Evolutionary conservation across 2,329 filamentous ascomycete species (phyloP), one percentile per base, ranked within the genome.

Genomic region (Diaporthe helianthi): DNA sequence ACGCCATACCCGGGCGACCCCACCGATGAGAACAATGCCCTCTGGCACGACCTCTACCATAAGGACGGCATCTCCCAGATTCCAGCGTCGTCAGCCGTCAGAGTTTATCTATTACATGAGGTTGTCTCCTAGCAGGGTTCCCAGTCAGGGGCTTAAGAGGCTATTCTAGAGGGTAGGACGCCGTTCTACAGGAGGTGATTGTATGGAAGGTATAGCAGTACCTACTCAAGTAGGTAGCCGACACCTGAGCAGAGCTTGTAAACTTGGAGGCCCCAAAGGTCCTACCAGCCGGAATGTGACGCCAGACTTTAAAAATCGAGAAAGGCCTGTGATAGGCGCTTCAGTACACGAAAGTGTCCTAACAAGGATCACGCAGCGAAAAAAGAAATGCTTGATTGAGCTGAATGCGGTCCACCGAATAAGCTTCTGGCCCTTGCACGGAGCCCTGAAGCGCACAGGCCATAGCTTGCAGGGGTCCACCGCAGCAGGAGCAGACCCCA

Each of bases 391-490:
- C 13, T 52, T 41, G 15, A 38, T 52, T 41, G 15, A 38, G 10
- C n/a, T 22, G n/a, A 29, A 26, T 31, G 26, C 13, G 29, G 13
- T 24, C 69, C 69, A 65, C 58, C 52, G 52, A 71, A 71, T 36
- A 69, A 69, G 66, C 69, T 69, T 49, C 60, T 55, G 60, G 41
- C 41, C 65, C 52, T 31, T 58, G 65, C 38, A 46, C 49, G 29
- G 41, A 5, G 38, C 55, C 22, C 13, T 24, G 49, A 24, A 36
- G 51, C 22, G 44, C 60, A 51, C 46, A 49, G 38, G 52, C 58
- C 60, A 63, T 44, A 19, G 51, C 22, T n/a, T 49, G 15, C 29
- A 58, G 63, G 49, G 44, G 36, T 61, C 22, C 19, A 19, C 36
- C 12, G 22, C n/a, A 33, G 26, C n/a, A n/a, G 58, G 33, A 49